Base-by-base conservation (phyloP, 1,284 basidiomycete genomes). In the Sanghuangporus weigelae region DNA sequence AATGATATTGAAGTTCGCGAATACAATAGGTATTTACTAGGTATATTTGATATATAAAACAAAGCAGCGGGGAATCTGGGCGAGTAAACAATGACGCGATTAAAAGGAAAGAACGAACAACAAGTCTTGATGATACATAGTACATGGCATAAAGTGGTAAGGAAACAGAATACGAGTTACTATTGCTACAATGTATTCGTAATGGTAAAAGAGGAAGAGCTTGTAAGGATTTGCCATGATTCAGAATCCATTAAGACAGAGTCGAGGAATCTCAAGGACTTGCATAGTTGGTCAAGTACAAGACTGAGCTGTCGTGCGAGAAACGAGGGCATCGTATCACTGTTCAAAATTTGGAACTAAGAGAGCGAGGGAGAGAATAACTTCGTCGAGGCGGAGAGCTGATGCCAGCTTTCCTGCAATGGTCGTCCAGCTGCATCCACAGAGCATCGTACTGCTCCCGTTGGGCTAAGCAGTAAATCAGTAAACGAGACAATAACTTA, bases 331-430 rank as follows among this genome's bases (percentile, higher is more conserved):
- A 31, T 31, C 26, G 26, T 31, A 5, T 2, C 4, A 19, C n/a
- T 46, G 44, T 49, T 60, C 58, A 54, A 26, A 19, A 2, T 31
- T 31, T 31, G 26, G 5, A 39, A 38, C 36, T 53, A 3, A 61
- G 51, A 16, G 64, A 62, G 8, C 51, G 21, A 23, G 63, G 63
- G 7, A 65, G 42, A 36, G 60, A 3, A 50, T 57, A 65, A 38
- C 31, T 40, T 8, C 56, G 46, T 21, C 66, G 67, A 12, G 65
- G 65, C 12, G 69, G 69, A 12, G 63, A 60, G 21, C 64, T 57
- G 12, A 70, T 56, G 7, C 65, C 66, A 40, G 66, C 65, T 54
- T 68, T 65, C 19, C 60, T 31, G 51, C 69, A 69, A 36, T 68
- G 65, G 50, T 67, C 62, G 58, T 60, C 54, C 31, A 70, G 64